Percentiles rank a stretch among this genome's conserved stretches.
These are phyloP conservation scores for Marasmius fiardii DNA, from an alignment of 1,284 basidiomycete genomes.

Conservation along the genomic window DNA sequence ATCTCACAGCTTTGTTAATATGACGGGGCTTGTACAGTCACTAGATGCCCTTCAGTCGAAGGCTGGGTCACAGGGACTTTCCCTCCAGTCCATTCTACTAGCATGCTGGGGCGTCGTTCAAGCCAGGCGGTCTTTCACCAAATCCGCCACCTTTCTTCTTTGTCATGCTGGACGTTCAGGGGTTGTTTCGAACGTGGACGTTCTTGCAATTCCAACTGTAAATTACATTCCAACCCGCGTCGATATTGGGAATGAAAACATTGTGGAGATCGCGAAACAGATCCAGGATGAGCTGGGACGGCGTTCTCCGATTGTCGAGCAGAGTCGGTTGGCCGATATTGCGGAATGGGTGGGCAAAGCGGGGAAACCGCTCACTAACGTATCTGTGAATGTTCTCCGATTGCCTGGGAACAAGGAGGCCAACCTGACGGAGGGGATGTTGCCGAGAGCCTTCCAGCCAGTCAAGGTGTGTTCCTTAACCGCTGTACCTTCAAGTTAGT, in stretches of 20 bases:
- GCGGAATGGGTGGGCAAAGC: conserved; percentile 30
- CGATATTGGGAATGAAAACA: conserved; percentile 15
- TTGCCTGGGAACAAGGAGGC: conserved; percentile 18
- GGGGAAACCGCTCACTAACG: conserved; percentile 37
- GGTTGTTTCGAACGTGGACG: conserved; percentile 29
- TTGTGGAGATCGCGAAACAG: conserved; percentile 25
- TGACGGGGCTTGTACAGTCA: neutral
- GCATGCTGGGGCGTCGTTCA: conserved; percentile 45
- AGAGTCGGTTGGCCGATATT: conserved; percentile 36
- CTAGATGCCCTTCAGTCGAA: conserved; percentile 14
- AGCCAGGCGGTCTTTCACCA: conserved; percentile 26
- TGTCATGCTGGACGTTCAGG: conserved; percentile 45
- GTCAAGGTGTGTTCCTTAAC: conserved; percentile 6
- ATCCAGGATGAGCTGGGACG: conserved; percentile 35
- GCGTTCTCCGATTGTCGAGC: conserved; percentile 39
- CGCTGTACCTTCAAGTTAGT: neutral
- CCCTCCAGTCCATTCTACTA: conserved; percentile 39
- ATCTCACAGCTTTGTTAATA: neutral
- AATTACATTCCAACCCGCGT: conserved; percentile 44
- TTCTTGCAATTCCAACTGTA: conserved; percentile 42
- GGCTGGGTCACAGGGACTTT: conserved; percentile 28
- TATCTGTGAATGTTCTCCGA: conserved; percentile 45
- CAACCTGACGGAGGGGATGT: conserved; percentile 13
- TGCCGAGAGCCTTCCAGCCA: conserved; percentile 7
- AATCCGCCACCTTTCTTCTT: conserved; percentile 37